Evolutionary conservation across 2,329 filamentous ascomycete genomes (phyloP), one percentile per base, ranked within the genome.

Genomic region (Hypocreales sp.): DNA sequence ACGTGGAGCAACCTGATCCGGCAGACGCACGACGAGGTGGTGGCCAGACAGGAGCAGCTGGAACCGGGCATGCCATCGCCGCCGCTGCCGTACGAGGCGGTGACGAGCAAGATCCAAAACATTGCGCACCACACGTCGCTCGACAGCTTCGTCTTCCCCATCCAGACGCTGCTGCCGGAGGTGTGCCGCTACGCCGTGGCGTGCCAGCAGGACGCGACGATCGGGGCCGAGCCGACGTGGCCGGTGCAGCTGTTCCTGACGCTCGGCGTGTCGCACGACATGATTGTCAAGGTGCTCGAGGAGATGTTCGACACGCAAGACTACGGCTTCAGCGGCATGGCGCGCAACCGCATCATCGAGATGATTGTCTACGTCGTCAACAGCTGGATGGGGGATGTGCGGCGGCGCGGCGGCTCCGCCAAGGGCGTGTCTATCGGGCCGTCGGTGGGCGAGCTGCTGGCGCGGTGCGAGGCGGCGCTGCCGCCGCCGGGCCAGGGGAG

Each of bases 1-100:
- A 92, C 83, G 4, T 98, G 90, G 90, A 66, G 74, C 44, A 76
- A 77, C 40, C 63, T 94, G 13, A 72, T 98, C 35, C 67, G 80
- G 32, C 67, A 75, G 36, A 72, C 74, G 5, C 79, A 87, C 44
- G 55, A 64, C 16, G 64, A 71, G 13, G 51, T 65, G 14, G 51
- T 56, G 27, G 53, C 60, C 22, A 53, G 56, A 18, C 40, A 51
- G 9, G 51, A 55, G 16, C 41, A 61, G 32, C 68, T 64, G 12
- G 50, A 40, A 27, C 41, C 41, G 15, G 51, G 44, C 16, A 45
- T 49, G 27, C 49, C 50, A 3, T 46, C 46, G 4, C 63, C 48
- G 31, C 64, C 49, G 2, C 53, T 69, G 22, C 76, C 79, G 0
- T 87, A 79, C 52, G 80, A 87, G 48, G 63, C 64, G 3, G 66